These are phyloP conservation scores for Yamadazyma paraphyllophila DNA, from an alignment of 805 yeast species.

Conservation along the genomic window DNA sequence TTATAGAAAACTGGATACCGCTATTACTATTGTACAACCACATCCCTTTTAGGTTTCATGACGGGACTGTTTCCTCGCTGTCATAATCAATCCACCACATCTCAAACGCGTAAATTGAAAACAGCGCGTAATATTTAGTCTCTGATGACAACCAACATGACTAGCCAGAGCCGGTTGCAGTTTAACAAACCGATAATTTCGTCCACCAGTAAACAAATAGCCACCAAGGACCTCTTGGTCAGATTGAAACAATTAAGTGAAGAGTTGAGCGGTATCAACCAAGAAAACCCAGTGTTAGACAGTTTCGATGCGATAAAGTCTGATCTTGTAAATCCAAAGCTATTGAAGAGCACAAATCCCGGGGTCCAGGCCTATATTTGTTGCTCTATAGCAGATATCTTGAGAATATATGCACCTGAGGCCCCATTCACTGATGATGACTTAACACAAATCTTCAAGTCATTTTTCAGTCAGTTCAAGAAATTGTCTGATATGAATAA, in stretches of 20 bases:
- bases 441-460: slow-evolving; percentile 61
- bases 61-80: too few species aligned
- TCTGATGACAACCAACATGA: neutral
- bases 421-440: slow-evolving; percentile 76
- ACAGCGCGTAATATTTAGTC: neutral
- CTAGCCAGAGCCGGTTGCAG: neutral
- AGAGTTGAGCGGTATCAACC: slow-evolving; percentile 60
- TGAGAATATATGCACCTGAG: slow-evolving; percentile 82
- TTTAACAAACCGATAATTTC: slow-evolving; percentile 47
- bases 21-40: too few species aligned
- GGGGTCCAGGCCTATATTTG: slow-evolving; percentile 72
- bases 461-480: slow-evolving; percentile 63
- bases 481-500: slow-evolving; percentile 53
- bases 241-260: slow-evolving; percentile 59
- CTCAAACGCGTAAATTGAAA: neutral
- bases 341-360: slow-evolving; percentile 56
- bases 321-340: slow-evolving; percentile 56
- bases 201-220: slow-evolving; percentile 53
- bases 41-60: too few species aligned
- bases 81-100: too few species aligned
- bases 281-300: slow-evolving; percentile 42
- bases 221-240: slow-evolving; percentile 58
- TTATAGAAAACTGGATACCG: too few species aligned
- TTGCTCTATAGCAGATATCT: slow-evolving; percentile 71
- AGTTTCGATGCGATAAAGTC: slow-evolving; percentile 43